These are phyloP conservation scores for Coemansia guatemalensis DNA, from an alignment of 192 early-diverging fungal genomes.

Conservation along the genomic window DNA sequence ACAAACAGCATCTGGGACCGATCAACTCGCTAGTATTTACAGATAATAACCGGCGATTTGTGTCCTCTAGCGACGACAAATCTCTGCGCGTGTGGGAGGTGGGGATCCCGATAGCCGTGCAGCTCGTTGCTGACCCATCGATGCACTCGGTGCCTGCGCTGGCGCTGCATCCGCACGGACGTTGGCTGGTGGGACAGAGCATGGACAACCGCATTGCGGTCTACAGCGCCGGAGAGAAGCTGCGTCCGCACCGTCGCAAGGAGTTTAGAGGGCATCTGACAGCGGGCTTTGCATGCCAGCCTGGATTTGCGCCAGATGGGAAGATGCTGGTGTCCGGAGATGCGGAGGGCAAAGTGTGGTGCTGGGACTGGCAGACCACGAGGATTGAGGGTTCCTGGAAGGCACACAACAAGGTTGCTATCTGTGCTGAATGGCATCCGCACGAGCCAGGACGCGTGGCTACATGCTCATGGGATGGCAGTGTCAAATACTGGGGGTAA, in stretches of 20 bases:
- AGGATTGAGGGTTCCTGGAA: conserved; percentile 85
- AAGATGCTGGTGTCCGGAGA: conserved; percentile 87
- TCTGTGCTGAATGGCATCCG: conserved; percentile 94
- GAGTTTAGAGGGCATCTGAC: conserved; percentile 89
- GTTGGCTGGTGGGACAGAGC: conserved; percentile 93
- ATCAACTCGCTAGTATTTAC: conserved; percentile 98
- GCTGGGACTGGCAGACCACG: conserved; percentile 97
- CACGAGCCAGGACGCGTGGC: conserved; percentile 89
- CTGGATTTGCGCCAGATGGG: conserved; percentile 89
- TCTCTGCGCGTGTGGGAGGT: conserved; percentile 96
- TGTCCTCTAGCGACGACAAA: conserved; percentile 97
- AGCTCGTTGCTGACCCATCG: conserved; percentile 92
- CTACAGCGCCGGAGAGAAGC: conserved; percentile 81
- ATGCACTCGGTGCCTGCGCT: conserved; percentile 98
- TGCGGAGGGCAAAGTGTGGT: conserved; percentile 87
- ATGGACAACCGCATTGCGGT: conserved; percentile 96
- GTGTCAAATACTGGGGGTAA: conserved; percentile 86
- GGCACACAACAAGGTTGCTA: conserved; percentile 89
- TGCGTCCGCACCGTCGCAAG: conserved; percentile 89
- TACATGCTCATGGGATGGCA: conserved; percentile 94
- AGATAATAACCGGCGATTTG: conserved; percentile 89
- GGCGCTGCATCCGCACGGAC: conserved; percentile 81
- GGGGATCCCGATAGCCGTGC: conserved; percentile 98
- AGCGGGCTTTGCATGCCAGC: conserved; percentile 96
- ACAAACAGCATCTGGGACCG: conserved; percentile 95